These are phyloP conservation scores for Pyrenochaeta sp. DNA, from an alignment of 2,329 filamentous ascomycete species.

Conservation along the genomic window DNA sequence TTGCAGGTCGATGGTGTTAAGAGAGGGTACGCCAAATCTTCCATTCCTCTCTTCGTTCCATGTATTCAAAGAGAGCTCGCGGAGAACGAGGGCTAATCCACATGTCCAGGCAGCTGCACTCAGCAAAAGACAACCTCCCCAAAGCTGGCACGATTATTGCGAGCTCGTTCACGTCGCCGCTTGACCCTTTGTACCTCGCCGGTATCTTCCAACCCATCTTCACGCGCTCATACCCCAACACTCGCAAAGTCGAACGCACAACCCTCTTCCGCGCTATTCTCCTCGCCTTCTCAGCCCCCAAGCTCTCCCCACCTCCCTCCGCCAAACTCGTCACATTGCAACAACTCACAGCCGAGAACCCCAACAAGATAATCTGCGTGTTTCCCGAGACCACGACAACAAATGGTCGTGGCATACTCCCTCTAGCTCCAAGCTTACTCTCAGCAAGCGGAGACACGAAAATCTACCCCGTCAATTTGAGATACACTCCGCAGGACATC, in stretches of 20 bases:
- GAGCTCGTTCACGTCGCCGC: slow-evolving; percentile 87
- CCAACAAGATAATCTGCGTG: slow-evolving; percentile 78
- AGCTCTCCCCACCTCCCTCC: slow-evolving; percentile 42
- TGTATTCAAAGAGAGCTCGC: neutral
- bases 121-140: slow-evolving; percentile 70
- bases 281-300: slow-evolving; percentile 72
- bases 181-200: slow-evolving; percentile 92
- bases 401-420: slow-evolving; percentile 89
- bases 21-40: slow-evolving; percentile 71
- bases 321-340: slow-evolving; percentile 49
- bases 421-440: slow-evolving; percentile 80
- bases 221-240: slow-evolving; percentile 81
- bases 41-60: neutral
- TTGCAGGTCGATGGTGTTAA: slow-evolving; percentile 97
- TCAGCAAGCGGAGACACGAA: slow-evolving; percentile 71
- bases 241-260: slow-evolving; percentile 76
- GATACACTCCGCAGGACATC: slow-evolving; percentile 88
- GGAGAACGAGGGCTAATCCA: neutral
- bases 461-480: slow-evolving; percentile 89
- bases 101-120: slow-evolving; percentile 23
- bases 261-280: slow-evolving; percentile 78
- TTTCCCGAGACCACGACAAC: slow-evolving; percentile 96
- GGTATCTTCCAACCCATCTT: slow-evolving; percentile 97
- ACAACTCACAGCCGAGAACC: slow-evolving; percentile 70
- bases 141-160: slow-evolving; percentile 83